Percentiles rank a stretch among this genome's conserved stretches.
Conservation (phyloP, 331 rosid genomes). For the Cydonia oblonga region DNA sequence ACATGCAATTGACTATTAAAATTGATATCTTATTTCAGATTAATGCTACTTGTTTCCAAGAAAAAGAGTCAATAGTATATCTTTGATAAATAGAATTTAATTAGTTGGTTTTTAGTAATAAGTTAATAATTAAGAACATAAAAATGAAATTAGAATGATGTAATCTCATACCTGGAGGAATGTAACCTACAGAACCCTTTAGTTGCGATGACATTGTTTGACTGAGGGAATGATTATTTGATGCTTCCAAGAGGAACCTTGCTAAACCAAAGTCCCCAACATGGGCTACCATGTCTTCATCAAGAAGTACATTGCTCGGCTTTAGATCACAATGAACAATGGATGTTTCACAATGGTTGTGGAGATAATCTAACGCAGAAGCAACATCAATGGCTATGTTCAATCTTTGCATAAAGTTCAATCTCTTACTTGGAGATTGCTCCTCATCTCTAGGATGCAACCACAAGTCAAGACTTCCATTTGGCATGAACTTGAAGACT, state of each 20-base stretch:
- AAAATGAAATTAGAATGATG: background rate
- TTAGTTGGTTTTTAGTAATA: no score
- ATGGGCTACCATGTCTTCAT: background rate
- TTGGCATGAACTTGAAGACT: background rate
- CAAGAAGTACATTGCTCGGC: background rate
- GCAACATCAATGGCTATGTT: background rate
- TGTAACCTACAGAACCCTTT: background rate
- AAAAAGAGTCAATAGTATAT: no score
- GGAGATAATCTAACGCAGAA: background rate
- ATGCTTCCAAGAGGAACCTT: background rate
- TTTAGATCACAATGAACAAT: background rate
- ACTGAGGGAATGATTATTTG: background rate
- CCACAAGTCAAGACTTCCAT: background rate
- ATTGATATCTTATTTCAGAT: no score
- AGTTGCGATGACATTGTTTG: conserved; percentile 3
- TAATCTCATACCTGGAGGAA: background rate
- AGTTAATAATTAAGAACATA: no score
- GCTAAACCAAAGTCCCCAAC: background rate
- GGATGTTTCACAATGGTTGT: background rate
- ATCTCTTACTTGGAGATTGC: background rate
- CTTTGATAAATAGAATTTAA: no score
- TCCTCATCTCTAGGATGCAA: background rate
- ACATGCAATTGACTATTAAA: no score
- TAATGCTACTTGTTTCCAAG: no score
- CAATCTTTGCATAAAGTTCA: background rate